Base-by-base conservation (phyloP, 768 basidiomycete genomes). In the Lactarius pseudohatsudake region DNA sequence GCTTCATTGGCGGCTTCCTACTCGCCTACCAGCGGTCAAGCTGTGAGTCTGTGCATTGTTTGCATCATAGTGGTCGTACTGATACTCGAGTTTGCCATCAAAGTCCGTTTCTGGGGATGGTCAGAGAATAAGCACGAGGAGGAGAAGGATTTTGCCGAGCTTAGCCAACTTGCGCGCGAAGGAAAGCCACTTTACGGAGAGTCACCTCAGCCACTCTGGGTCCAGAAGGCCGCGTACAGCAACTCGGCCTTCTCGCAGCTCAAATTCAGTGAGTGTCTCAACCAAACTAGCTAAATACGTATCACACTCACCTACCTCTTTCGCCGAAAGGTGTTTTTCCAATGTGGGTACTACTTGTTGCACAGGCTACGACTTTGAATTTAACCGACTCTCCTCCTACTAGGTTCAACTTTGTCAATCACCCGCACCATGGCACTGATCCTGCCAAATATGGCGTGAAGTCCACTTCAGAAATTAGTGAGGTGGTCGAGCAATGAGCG, bases 41-140 rank as follows among this genome's bases (percentile, higher is more conserved):
- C 73, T 81, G 95, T 96, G 74, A 77, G 92, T 81, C 53, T 40
- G 50, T 13, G 36, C 38, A 57, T 72, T 63, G 50, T 54, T 56
- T 34, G 7, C 34, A 28, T 18, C 41, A 30, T 28, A 28, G 30
- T 18, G 72, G 72, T 66, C 58, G 55, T 47, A 38, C 57, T 64
- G 30, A 61, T 34, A 26, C 9, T n/a, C 50, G 36, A 26, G 1
- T 26, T 26, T 26, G 26, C 26, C 26, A 26, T 55, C 30, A 22
- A 28, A 94, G 92, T 85, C 74, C 93, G 94, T n/a, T 92, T 96
- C 81, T 95, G 92, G 92, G 94, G 94, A 60, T 96, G 93, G 94
- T 79, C 86, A 7, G 94, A 96, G 78, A 96, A 96, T 78, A 84
- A 86, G 69, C 82, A 85, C 18, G 96, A 98, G 76, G 85, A 90